These are phyloP conservation scores for Tolypocladium pustulatum DNA, from an alignment of 2,329 filamentous ascomycete species.

Conservation along the genomic window DNA sequence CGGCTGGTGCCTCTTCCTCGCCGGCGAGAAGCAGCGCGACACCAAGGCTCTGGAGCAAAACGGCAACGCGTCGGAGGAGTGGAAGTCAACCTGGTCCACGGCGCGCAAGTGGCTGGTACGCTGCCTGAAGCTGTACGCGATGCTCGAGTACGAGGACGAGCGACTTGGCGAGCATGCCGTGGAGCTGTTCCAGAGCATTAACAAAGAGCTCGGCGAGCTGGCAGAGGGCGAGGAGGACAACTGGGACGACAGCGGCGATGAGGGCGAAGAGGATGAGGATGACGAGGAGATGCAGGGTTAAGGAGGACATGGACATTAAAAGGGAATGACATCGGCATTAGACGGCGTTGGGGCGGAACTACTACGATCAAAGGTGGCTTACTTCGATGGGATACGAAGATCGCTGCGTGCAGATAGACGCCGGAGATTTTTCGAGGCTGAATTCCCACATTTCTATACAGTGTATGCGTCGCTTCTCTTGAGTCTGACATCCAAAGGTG, in stretches of 20 bases:
- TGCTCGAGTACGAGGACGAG: constrained; percentile 78
- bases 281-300: constrained; percentile 46
- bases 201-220: constrained; percentile 52
- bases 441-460: constrained; percentile 9
- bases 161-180: constrained; percentile 63
- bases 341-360: constrained; percentile 11
- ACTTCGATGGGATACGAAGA: not conserved
- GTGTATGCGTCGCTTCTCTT: not conserved
- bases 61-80: constrained; percentile 31
- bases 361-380: constrained; percentile 1
- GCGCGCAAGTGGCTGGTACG: constrained; percentile 76
- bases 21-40: constrained; percentile 54
- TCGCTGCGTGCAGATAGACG: not conserved
- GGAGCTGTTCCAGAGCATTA: constrained; percentile 57
- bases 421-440: not conserved
- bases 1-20: constrained; percentile 80
- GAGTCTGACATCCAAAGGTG: not conserved
- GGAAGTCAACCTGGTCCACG: constrained; percentile 56
- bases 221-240: constrained; percentile 41
- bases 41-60: constrained; percentile 22
- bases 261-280: constrained; percentile 42
- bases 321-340: constrained; percentile 6
- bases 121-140: constrained; percentile 66
- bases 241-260: constrained; percentile 41
- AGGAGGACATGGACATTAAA: not conserved